Conservation (phyloP, 345 rosid species). For the Abelmoschus esculentus region DNA sequence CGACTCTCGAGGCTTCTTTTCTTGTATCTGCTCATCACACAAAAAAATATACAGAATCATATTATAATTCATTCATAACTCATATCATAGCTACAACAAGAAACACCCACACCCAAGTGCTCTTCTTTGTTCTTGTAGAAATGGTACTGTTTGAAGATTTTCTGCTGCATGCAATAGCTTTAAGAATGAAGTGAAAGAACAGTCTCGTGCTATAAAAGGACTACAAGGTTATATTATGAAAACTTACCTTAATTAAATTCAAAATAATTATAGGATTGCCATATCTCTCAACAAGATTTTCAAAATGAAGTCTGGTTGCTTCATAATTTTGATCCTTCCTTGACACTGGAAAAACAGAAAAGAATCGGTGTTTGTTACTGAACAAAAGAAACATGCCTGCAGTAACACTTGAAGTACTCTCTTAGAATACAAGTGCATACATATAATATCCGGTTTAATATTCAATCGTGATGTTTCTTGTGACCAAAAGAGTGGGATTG, state of each 20-base stretch:
- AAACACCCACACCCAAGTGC: neutral
- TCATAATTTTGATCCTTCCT: constrained; percentile 81
- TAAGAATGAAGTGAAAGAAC: neutral
- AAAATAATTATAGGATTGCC: constrained; percentile 91
- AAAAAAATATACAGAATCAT: neutral
- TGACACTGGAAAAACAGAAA: constrained; percentile 50
- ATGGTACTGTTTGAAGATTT: constrained; percentile 1
- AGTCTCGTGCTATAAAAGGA: neutral
- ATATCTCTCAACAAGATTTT: constrained; percentile 80
- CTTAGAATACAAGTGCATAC: constrained; percentile 41
- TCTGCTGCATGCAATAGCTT: neutral
- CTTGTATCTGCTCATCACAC: neutral
- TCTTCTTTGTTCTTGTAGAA: constrained; percentile 1
- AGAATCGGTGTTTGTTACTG: constrained; percentile 5
- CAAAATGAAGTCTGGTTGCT: constrained; percentile 91
- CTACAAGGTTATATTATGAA: constrained; percentile 11
- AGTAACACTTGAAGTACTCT: constrained; percentile 9
- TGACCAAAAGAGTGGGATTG: constrained; percentile 98
- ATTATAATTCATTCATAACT: constrained; percentile 3
- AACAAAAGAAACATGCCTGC: constrained; percentile 7
- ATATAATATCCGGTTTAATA: constrained; percentile 81
- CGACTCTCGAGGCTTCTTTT: neutral
- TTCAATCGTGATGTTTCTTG: constrained; percentile 96
- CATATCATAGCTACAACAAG: neutral
- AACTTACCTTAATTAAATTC: constrained; percentile 79